Evolutionary conservation across 352 stramenopile genomes (phyloP), one percentile per base, ranked within the genome.

Genomic region (Phytophthora foliorum): DNA sequence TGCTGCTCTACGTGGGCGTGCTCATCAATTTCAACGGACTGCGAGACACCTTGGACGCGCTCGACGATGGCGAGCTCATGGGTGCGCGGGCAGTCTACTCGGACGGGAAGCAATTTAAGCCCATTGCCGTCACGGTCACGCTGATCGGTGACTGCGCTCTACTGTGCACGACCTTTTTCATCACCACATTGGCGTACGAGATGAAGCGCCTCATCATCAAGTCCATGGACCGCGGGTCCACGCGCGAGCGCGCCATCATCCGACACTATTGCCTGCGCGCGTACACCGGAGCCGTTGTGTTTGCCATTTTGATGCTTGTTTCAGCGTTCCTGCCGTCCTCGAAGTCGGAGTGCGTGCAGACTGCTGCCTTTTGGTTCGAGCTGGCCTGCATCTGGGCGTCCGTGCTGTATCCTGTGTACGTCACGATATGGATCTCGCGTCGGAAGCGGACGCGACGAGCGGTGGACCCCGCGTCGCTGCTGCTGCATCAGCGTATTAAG

Each of bases 401-500:
- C 24, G 79, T 88, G 46, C 56, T 91, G 8, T 90, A 89, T 39
- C 80, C 83, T 5, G 27, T 90, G 45, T 82, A 84, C 36, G 81
- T 63, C 16, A 81, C 80, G 31, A 55, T 87, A 6, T 74, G 59
- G 34, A 77, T 91, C 21, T 89, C 81, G 24, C 44, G 73, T 9
- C 72, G 74, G 48, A 91, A 91, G 63, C 78, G 77, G 22, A 29
- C 67, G 21, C 54, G 58, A 24, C 71, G 64, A 46, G 71, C 85
- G n/a, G 64, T 89, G 48, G 74, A 88, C 42, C 76, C 81, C 5
- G 68, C 69, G 13, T 76, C 78, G 9, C 56, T 80, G 29, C 25
- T 89, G 21, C 72, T 93, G 22, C 75, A 91, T 56, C 78, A 87
- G 17, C 85, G 85, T 19, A 89, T 93, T 49, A 88, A 88, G 55